Conservation (phyloP, 805 yeast species). For the Middelhovenomyces tepae region DNA sequence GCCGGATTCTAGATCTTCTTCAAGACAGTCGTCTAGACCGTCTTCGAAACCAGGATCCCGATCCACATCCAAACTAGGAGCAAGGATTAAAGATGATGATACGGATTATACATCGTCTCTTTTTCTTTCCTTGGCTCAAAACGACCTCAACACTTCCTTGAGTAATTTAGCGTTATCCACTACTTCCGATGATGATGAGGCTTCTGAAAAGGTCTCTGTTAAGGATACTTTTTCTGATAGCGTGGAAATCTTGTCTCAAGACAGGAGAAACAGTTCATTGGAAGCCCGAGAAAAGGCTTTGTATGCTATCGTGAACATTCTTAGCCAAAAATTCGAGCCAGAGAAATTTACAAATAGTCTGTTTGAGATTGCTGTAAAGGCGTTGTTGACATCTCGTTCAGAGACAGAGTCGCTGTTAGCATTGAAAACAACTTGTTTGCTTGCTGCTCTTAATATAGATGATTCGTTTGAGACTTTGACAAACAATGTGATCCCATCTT, state of each 20-base stretch:
- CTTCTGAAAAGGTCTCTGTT: conserved; percentile 5
- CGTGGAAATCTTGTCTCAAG: conserved; percentile 22
- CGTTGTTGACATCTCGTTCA: conserved; percentile 21
- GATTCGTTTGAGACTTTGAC: conserved; percentile 15
- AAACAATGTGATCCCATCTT: conserved; percentile 13
- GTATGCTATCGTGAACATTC: conserved; percentile 18
- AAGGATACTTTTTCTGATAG: conserved; percentile 15
- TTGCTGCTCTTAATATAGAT: conserved; percentile 21
- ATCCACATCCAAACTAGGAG: conserved; percentile 13
- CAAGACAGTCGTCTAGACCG: conserved; percentile 7
- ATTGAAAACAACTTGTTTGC: conserved; percentile 21
- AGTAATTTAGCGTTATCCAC: conserved; percentile 8
- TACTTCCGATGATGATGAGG: conserved; percentile 7
- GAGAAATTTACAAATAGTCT: conserved; percentile 16
- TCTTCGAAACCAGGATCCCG: conserved; percentile 13
- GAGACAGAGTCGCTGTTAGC: conserved; percentile 24
- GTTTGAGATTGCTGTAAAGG: conserved; percentile 16
- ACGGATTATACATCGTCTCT: conserved; percentile 16
- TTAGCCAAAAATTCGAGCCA: conserved; percentile 27
- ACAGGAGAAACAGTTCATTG: conserved; percentile 23
- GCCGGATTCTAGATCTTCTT: conserved; percentile 7
- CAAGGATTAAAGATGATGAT: conserved; percentile 14
- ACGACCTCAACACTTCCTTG: conserved; percentile 12
- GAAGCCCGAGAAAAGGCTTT: conserved; percentile 28
- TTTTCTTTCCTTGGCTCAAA: conserved; percentile 11